Evolutionary conservation across 768 basidiomycete species (phyloP).

Genomic region (Amanita jacksonii): DNA sequence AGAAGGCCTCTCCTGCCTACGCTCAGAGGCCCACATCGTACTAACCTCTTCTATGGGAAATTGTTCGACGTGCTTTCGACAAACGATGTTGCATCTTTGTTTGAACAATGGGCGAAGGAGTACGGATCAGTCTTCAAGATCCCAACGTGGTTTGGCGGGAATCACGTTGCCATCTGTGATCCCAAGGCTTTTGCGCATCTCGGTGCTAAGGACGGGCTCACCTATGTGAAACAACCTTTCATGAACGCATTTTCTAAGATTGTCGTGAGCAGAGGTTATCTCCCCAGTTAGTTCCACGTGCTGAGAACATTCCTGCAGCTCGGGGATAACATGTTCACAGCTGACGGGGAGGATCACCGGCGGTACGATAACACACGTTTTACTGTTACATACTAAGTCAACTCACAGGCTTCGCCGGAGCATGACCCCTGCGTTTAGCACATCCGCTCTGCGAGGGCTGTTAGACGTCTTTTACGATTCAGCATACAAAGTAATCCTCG

Average conservation of each 20-base stretch:
- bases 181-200: constrained; percentile 44
- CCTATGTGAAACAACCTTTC: constrained; percentile 32
- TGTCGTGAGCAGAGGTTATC: constrained; percentile 20
- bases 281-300: neutral
- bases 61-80: constrained; percentile 15
- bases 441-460: constrained; percentile 36
- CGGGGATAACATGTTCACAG: no score
- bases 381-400: no score
- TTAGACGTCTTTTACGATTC: constrained; percentile 42
- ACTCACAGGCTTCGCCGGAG: constrained; percentile 7
- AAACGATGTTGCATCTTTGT: constrained; percentile 1
- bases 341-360: no score
- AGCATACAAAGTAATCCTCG: constrained; percentile 45
- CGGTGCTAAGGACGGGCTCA: constrained; percentile 38
- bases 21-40: constrained; percentile 33
- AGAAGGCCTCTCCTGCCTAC: constrained; percentile 17
- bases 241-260: constrained; percentile 26
- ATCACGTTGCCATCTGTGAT: constrained; percentile 30
- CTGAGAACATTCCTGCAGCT: no score
- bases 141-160: constrained; percentile 26
- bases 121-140: constrained; percentile 39
- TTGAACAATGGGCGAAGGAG: constrained; percentile 31
- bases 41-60: constrained; percentile 33
- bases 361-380: no score
- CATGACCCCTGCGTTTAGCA: constrained; percentile 43